These are phyloP conservation scores for Mycosarcoma mackinlayi DNA, from an alignment of 1,284 basidiomycete genomes.

Conservation along the genomic window DNA sequence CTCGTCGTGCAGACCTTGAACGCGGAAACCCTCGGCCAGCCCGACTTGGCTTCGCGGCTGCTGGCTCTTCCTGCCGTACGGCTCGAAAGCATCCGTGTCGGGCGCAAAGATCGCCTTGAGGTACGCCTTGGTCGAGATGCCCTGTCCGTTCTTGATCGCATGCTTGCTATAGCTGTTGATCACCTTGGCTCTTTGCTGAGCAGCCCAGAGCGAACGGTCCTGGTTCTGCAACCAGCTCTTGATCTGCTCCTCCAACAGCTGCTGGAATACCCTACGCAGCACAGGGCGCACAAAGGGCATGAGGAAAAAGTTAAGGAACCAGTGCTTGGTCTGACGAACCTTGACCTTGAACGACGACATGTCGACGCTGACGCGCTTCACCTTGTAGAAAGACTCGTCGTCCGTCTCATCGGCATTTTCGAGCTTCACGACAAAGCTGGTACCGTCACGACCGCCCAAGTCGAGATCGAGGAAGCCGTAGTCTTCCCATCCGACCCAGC, in stretches of 20 bases:
- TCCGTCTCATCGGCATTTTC: slow-evolving; percentile 70
- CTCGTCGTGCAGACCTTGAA: slow-evolving; percentile 69
- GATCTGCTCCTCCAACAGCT: slow-evolving; percentile 69
- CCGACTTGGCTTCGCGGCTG: slow-evolving; percentile 55
- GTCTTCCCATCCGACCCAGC: slow-evolving; percentile 69
- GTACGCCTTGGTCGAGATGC: slow-evolving; percentile 69
- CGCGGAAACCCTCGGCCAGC: slow-evolving; percentile 35
- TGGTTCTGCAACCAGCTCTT: slow-evolving; percentile 52
- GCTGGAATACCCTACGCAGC: slow-evolving; percentile 54
- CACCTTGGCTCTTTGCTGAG: slow-evolving; percentile 70
- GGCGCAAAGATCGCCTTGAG: slow-evolving; percentile 70
- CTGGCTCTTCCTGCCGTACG: slow-evolving; percentile 68
- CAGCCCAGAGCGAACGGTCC: slow-evolving; percentile 66
- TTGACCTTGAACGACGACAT: slow-evolving; percentile 66
- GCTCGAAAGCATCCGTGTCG: slow-evolving; percentile 51
- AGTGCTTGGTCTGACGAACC: slow-evolving; percentile 59
- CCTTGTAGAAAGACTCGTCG: slow-evolving; percentile 71
- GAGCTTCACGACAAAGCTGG: slow-evolving; percentile 70
- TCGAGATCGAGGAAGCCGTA: slow-evolving; percentile 70
- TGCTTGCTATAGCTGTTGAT: slow-evolving; percentile 67
- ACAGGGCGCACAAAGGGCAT: slow-evolving; percentile 60
- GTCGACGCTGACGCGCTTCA: slow-evolving; percentile 70
- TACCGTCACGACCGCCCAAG: slow-evolving; percentile 69
- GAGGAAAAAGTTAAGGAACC: slow-evolving; percentile 63
- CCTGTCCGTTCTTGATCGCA: slow-evolving; percentile 51